phyloP scores from a whole-genome alignment of 805 yeast species.

The Metschnikowia shivogae region DNA sequence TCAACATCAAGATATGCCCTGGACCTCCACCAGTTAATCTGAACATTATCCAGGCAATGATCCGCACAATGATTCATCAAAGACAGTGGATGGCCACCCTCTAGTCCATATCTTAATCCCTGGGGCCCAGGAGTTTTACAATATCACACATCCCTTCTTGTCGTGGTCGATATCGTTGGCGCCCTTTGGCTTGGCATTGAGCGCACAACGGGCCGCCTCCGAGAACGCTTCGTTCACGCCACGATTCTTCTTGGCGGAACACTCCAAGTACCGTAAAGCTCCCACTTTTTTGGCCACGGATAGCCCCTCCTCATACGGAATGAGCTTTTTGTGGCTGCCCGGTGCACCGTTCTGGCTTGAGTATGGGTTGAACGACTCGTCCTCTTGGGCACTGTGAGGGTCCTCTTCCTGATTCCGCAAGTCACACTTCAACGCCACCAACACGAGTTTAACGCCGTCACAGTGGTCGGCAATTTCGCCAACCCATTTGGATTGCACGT shows the following conservation, averaged over 20 bases:
- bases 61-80: too few species aligned
- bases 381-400: conserved; percentile 21
- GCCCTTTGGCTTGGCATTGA: conserved; percentile 83
- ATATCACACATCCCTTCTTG: conserved; percentile 36
- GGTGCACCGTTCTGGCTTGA: conserved; percentile 28
- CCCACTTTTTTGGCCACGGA: conserved; percentile 90
- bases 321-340: conserved; percentile 47
- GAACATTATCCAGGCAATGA: too few species aligned
- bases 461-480: conserved; percentile 96
- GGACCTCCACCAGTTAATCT: too few species aligned
- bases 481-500: conserved; percentile 94
- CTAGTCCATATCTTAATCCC: too few species aligned
- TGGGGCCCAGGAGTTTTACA: conserved; percentile 19
- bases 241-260: conserved; percentile 92
- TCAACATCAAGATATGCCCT: too few species aligned
- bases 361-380: conserved; percentile 32
- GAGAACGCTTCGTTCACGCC: conserved; percentile 99
- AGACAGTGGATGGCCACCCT: too few species aligned
- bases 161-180: conserved; percentile 47
- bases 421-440: conserved; percentile 94
- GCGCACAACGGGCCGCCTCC: conserved; percentile 96
- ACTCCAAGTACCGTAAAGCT: conserved; percentile 90
- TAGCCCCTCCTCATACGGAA: conserved; percentile 89
- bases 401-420: conserved; percentile 62
- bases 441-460: conserved; percentile 89